Percentiles rank a stretch among this genome's conserved stretches.
Evolutionary conservation across 169 alveolate species (phyloP).

Genomic region (Plasmodium reichenowi): DNA sequence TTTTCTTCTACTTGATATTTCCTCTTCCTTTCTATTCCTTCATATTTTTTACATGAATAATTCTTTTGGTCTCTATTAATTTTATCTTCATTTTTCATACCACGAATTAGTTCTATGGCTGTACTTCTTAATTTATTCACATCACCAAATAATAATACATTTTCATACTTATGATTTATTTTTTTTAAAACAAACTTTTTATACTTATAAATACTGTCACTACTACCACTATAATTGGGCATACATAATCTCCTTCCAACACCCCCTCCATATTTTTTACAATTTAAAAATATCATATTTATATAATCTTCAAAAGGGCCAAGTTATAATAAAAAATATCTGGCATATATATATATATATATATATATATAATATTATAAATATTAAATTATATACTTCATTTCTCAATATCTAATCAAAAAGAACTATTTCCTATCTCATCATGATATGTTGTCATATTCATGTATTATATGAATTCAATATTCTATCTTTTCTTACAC

Average conservation of each 20-base stretch:
- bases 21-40: constrained; percentile 11
- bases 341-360: too few relatives aligned
- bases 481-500: too few relatives aligned
- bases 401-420: too few relatives aligned
- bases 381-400: too few relatives aligned
- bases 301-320: neutral
- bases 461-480: too few relatives aligned
- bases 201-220: constrained; percentile 62
- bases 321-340: neutral
- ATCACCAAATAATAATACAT: constrained; percentile 68
- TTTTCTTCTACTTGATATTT: constrained; percentile 13
- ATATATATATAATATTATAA: too few relatives aligned
- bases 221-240: constrained; percentile 72
- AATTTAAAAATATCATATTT: constrained; percentile 22
- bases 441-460: too few relatives aligned
- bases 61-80: constrained; percentile 13
- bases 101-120: constrained; percentile 40
- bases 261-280: constrained; percentile 54
- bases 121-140: constrained; percentile 61
- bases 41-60: constrained; percentile 31
- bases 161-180: constrained; percentile 73
- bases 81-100: constrained; percentile 17
- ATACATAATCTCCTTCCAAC: constrained; percentile 66
- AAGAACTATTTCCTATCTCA: too few relatives aligned
- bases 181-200: constrained; percentile 71